phyloP scores from a whole-genome alignment of 768 basidiomycete genomes.

The Heimioporus sp. region DNA sequence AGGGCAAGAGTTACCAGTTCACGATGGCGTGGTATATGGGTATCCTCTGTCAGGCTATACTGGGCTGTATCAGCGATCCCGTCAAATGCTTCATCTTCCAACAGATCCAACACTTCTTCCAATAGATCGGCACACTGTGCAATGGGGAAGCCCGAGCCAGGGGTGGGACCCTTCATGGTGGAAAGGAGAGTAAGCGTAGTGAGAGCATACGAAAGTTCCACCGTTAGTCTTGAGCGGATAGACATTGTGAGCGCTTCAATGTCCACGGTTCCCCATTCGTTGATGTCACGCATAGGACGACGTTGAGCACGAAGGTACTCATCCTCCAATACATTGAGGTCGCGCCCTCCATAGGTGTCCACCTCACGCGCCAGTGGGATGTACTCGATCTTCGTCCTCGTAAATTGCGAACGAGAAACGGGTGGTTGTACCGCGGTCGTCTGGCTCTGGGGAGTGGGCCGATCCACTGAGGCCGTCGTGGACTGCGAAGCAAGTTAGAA shows the following conservation, averaged over 20 bases:
- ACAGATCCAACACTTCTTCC: conserved; percentile 82
- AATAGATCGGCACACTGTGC: conserved; percentile 75
- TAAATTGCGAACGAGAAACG: conserved; percentile 45
- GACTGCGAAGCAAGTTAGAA: conserved; percentile 13
- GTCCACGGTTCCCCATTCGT: conserved; percentile 87
- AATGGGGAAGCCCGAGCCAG: conserved; percentile 66
- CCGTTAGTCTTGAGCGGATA: conserved; percentile 77
- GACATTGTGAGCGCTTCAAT: conserved; percentile 94
- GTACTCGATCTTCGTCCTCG: conserved; percentile 85
- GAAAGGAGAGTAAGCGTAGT: conserved; percentile 84
- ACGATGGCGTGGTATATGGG: conserved; percentile 57
- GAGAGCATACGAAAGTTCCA: conserved; percentile 87
- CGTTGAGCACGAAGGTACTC: conserved; percentile 53
- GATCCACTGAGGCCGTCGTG: conserved; percentile 19
- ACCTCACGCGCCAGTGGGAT: conserved; percentile 75
- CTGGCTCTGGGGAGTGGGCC: conserved; percentile 15
- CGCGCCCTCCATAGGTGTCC: conserved; percentile 78
- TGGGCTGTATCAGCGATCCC: conserved; percentile 35
- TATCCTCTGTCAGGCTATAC: conserved; percentile 26
- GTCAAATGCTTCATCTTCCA: conserved; percentile 80
- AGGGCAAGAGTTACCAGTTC: conserved; percentile 58
- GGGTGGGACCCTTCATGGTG: conserved; percentile 66
- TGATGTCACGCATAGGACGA: conserved; percentile 65
- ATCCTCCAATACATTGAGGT: conserved; percentile 62
- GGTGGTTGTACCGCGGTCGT: conserved; percentile 31